These are phyloP conservation scores for Aspergillus diversus DNA, from an alignment of 495 filamentous ascomycete species.

Conservation along the genomic window DNA sequence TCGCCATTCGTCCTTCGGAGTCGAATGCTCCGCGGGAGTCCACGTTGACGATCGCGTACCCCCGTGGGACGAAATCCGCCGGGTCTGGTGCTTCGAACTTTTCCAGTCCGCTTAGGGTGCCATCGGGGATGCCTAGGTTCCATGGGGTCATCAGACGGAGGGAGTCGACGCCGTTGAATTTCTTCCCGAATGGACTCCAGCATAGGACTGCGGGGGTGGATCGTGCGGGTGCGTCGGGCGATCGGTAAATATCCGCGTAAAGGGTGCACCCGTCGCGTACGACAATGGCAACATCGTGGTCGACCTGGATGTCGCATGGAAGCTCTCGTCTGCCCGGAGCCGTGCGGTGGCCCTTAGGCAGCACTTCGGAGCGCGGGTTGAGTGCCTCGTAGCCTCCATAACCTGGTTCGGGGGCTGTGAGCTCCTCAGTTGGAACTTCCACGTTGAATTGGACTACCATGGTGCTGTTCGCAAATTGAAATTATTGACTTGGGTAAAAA, in stretches of 20 bases:
- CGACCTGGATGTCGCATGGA: conserved; percentile 27
- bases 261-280: conserved; percentile 38
- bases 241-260: conserved; percentile 42
- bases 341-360: conserved; percentile 30
- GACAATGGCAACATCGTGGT: conserved; percentile 37
- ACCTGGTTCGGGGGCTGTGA: conserved; percentile 7
- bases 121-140: conserved; percentile 30
- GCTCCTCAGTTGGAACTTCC: conserved; percentile 5
- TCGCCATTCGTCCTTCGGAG: conserved; percentile 41
- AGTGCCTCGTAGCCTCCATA: conserved; percentile 25
- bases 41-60: conserved; percentile 49
- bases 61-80: conserved; percentile 38
- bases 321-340: conserved; percentile 25
- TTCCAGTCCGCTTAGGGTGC: conserved; percentile 34
- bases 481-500: too few species aligned
- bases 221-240: conserved; percentile 19
- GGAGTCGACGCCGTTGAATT: conserved; percentile 32
- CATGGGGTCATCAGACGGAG: conserved; percentile 28
- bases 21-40: conserved; percentile 47
- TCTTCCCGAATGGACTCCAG: conserved; percentile 46
- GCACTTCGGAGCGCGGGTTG: conserved; percentile 32
- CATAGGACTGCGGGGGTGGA: conserved; percentile 40
- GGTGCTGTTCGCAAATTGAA: too few species aligned
- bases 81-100: conserved; percentile 54
- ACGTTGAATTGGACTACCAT: conserved; percentile 9